Conservation (phyloP, 2,329 filamentous ascomycete genomes). For the Botryotinia narcissicola region DNA sequence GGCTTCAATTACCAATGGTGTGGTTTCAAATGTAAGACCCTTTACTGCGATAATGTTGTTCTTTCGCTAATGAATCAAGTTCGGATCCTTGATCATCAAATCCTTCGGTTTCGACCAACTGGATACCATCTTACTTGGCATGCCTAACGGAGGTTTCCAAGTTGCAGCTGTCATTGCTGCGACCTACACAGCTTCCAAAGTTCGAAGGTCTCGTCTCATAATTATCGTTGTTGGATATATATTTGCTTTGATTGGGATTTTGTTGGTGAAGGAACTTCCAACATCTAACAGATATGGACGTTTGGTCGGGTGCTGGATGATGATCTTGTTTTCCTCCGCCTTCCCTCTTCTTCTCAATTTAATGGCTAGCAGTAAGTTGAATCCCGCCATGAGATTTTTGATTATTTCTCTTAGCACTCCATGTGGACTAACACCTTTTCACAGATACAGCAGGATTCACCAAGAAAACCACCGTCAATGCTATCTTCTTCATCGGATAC, state of each 20-base stretch:
- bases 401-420: background rate
- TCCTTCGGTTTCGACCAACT: slow-evolving; percentile 40
- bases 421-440: background rate
- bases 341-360: slow-evolving; percentile 39
- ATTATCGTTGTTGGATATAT: slow-evolving; percentile 31
- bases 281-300: slow-evolving; percentile 46
- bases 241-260: slow-evolving; percentile 57
- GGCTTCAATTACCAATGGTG: slow-evolving; percentile 41
- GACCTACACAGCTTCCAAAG: slow-evolving; percentile 20
- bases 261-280: slow-evolving; percentile 56
- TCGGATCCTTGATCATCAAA: slow-evolving; percentile 40
- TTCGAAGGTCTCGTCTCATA: slow-evolving; percentile 23
- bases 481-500: slow-evolving; percentile 18
- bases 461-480: slow-evolving; percentile 15
- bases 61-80: slow-evolving; percentile 40
- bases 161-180: slow-evolving; percentile 16
- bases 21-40: slow-evolving; percentile 20
- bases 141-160: slow-evolving; percentile 53
- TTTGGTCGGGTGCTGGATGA: slow-evolving; percentile 55
- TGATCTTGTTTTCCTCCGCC: slow-evolving; percentile 57
- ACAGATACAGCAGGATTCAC: slow-evolving; percentile 15
- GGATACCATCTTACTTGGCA: slow-evolving; percentile 48
- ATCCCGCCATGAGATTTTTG: background rate
- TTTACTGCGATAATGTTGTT: background rate
- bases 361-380: slow-evolving; percentile 51